A percentile compares a stretch with the other conserved stretches of the same genome.
phyloP scores from a whole-genome alignment of 305 asterid species.

The Coffea humblotiana region DNA sequence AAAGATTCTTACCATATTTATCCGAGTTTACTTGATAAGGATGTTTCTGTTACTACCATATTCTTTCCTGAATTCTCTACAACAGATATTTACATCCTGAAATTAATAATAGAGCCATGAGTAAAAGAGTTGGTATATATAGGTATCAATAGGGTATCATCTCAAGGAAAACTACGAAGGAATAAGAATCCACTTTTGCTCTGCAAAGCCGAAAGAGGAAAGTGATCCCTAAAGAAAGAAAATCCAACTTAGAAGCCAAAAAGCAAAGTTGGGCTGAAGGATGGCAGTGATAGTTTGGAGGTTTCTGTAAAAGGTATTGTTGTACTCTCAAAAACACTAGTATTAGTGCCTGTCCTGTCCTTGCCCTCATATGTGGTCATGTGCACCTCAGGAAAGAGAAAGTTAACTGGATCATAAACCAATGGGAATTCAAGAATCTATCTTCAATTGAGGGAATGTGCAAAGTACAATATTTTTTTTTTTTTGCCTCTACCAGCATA shows the following conservation, averaged over 20 bases:
- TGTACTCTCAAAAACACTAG: background rate
- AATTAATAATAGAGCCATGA: background rate
- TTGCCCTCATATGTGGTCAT: background rate
- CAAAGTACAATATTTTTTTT: background rate
- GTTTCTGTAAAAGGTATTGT: constrained; percentile 1
- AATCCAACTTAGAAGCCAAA: background rate
- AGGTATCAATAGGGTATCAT: background rate
- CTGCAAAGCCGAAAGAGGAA: constrained; percentile 13
- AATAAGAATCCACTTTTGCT: background rate
- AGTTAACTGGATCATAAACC: background rate
- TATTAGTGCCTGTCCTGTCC: background rate
- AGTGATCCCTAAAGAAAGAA: constrained; percentile 8
- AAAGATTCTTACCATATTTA: background rate
- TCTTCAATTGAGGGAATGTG: background rate
- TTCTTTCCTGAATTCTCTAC: background rate
- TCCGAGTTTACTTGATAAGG: background rate
- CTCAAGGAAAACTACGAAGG: background rate
- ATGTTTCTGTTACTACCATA: background rate
- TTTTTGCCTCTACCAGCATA: background rate
- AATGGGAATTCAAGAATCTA: constrained; percentile 12
- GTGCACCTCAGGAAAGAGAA: background rate
- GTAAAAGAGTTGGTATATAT: background rate
- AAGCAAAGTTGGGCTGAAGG: background rate
- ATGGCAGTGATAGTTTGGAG: background rate
- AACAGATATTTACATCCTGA: background rate